Conservation (phyloP, 179 eudicot genomes). For the Beta lomatogona region DNA sequence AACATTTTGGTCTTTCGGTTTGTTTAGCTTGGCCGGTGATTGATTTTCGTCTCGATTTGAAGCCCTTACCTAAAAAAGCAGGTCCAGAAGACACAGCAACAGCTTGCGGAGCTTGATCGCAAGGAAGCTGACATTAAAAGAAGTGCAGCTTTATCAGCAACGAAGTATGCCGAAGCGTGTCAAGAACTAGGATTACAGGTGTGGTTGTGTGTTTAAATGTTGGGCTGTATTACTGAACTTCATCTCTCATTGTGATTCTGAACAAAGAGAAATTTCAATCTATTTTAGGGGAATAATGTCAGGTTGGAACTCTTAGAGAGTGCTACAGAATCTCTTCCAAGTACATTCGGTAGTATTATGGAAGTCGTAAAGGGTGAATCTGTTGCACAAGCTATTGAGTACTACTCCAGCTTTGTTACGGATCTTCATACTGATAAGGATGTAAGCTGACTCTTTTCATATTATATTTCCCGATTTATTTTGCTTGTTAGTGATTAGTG, state of each 20-base stretch:
- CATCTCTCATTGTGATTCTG: constrained; percentile 2
- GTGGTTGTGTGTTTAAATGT: constrained; percentile 6
- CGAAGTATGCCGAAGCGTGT: constrained; percentile 92
- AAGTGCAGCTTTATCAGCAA: constrained; percentile 89
- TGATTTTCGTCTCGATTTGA: constrained; percentile 36
- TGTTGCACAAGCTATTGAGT: constrained; percentile 72
- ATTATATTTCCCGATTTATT: not conserved
- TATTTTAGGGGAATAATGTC: constrained; percentile 76
- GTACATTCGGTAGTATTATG: constrained; percentile 64
- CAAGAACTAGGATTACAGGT: constrained; percentile 97
- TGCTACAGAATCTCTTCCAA: constrained; percentile 77
- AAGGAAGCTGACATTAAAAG: constrained; percentile 94
- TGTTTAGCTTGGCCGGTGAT: constrained; percentile 25
- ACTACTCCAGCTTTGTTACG: constrained; percentile 70
- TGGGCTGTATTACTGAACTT: constrained; percentile 3
- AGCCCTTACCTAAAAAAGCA: constrained; percentile 97
- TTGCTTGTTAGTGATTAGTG: not conserved
- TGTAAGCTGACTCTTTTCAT: constrained; percentile 44
- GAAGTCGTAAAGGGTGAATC: constrained; percentile 76
- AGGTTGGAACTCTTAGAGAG: constrained; percentile 83
- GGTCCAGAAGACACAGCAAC: constrained; percentile 92
- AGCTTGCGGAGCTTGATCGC: constrained; percentile 90
- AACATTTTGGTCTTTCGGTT: not conserved
- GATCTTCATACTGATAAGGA: constrained; percentile 84
- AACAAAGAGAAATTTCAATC: not conserved